These are phyloP conservation scores for Botrytis aclada DNA, from an alignment of 2,329 filamentous ascomycete genomes.

Conservation along the genomic window DNA sequence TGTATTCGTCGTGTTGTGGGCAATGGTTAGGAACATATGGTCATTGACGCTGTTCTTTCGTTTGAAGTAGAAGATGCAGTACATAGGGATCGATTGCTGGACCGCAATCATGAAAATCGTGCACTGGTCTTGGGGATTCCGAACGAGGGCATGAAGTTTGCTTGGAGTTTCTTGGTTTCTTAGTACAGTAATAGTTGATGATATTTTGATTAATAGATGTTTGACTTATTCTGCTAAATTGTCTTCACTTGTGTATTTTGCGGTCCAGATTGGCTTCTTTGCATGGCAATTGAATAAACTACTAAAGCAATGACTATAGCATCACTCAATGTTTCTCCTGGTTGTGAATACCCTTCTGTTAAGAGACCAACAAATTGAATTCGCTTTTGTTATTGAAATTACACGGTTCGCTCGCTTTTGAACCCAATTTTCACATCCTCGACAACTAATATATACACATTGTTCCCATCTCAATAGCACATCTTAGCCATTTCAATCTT, in stretches of 20 bases:
- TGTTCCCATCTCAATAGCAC: background rate
- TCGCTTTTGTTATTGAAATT: background rate
- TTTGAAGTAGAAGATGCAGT: background rate
- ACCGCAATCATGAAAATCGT: background rate
- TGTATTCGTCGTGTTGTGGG: background rate
- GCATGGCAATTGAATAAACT: background rate
- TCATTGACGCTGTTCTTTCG: background rate
- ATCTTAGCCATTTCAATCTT: slow-evolving; percentile 13
- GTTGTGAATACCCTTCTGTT: background rate
- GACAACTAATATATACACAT: background rate
- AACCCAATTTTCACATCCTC: background rate
- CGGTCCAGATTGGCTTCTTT: background rate
- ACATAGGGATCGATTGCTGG: background rate
- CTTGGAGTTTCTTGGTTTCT: background rate
- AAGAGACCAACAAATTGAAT: background rate
- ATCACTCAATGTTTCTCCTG: background rate
- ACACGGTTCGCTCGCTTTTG: background rate
- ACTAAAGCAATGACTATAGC: background rate
- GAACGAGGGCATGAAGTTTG: too few relatives aligned
- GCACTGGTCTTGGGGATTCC: background rate
- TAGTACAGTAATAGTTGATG: too few relatives aligned
- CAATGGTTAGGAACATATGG: background rate
- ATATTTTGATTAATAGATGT: background rate
- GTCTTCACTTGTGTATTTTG: background rate
- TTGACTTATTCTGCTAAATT: background rate